phyloP scores from a whole-genome alignment of 257 asterid species.

The Solanum ossicruentum region DNA sequence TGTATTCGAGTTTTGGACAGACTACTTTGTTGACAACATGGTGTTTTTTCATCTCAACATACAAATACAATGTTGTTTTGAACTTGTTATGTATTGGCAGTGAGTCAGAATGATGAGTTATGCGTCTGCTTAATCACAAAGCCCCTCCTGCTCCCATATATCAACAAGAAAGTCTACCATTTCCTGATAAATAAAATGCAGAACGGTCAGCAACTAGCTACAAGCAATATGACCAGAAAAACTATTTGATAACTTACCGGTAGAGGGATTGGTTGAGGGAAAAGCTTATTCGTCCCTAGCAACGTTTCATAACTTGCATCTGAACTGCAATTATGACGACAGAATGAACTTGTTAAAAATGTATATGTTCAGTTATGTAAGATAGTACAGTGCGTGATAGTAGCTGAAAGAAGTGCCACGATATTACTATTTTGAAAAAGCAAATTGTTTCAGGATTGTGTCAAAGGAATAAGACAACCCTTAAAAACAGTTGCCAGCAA shows the following conservation, averaged over 20 bases:
- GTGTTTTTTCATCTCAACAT: neutral
- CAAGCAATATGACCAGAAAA: neutral
- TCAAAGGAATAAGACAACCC: neutral
- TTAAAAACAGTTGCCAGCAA: neutral
- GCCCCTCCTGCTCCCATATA: constrained; percentile 36
- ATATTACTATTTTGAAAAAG: neutral
- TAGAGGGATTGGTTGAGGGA: constrained; percentile 72
- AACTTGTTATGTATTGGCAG: neutral
- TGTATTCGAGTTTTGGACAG: neutral
- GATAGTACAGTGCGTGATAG: neutral
- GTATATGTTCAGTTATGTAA: neutral
- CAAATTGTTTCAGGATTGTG: neutral
- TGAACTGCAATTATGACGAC: constrained; percentile 37
- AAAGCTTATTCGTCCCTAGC: constrained; percentile 72
- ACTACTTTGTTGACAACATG: neutral
- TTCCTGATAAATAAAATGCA: constrained; percentile 14
- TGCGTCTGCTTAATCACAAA: constrained; percentile 19
- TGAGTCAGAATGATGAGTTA: no score
- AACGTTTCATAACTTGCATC: constrained; percentile 63
- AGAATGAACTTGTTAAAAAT: neutral
- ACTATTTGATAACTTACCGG: constrained; percentile 38
- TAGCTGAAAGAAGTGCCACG: neutral
- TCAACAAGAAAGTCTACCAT: constrained; percentile 37
- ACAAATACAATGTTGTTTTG: neutral
- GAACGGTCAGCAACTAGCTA: neutral